Base-by-base conservation (phyloP, 768 basidiomycete genomes). In the Lactarius hatsudake region DNA sequence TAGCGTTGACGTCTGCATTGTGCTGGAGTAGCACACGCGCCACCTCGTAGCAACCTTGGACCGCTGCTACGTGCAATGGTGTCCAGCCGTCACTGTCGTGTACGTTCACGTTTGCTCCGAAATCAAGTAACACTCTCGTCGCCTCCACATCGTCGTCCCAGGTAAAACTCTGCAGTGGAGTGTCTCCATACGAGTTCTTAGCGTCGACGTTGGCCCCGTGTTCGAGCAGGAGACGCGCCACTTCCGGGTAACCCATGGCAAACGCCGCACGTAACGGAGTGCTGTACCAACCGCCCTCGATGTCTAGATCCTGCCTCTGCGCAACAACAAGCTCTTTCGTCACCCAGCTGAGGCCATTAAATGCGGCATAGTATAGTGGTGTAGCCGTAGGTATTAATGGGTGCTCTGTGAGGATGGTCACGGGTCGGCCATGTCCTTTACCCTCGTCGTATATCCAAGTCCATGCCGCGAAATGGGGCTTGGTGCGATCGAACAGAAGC, bases 361-460 rank as follows among this genome's bases (percentile, higher is more conserved):
- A 18, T 23, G 48, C 48, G 20, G 61, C 61, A 53, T 36, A 62
- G 17, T 62, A 53, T 34, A 62, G 36, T 8, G 61, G 61, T 7
- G 32, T 32, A 7, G 32, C 32, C 32, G 10, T 38, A 23, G 58
- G 12, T 18, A 9, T 3, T 10, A 12, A 15, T 7, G 38, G 38
- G 34, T 38, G 58, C n/a, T 10, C n/a, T 36, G 58, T 3, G 4
- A 20, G 34, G 32, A 8, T 6, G 32, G 32, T 6, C 32, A 8
- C 0, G 5, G 26, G 13, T 28, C 15, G 15, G 9, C n/a, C 43
- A 4, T 20, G 12, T 17, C 26, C 18, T 1, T 8, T 9, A 26
- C n/a, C 12, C 40, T 2, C 20, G 8, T 59, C 38, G 26, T 59
- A 18, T 23, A 59, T 17, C 40, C 32, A 32, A 1, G 28, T 20